Evolutionary conservation across 2,329 filamentous ascomycete genomes (phyloP).

Genomic region (Paecilomyces dactylethromorphus): DNA sequence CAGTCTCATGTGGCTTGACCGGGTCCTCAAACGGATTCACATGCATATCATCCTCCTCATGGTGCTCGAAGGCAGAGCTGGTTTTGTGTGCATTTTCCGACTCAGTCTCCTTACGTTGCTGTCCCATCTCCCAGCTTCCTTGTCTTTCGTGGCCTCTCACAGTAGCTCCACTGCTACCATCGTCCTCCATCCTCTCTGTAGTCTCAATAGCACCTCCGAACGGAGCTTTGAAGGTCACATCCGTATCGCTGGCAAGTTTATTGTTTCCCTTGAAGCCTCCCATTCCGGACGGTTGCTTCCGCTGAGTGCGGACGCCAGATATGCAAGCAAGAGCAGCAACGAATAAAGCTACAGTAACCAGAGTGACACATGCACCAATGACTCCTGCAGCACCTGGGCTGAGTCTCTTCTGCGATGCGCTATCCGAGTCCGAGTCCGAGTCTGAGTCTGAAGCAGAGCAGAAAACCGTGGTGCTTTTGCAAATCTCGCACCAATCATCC

Average conservation of each 20-base stretch:
- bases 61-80: constrained; percentile 39
- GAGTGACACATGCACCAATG: constrained; percentile 49
- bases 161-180: constrained; percentile 7
- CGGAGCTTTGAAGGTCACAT: constrained; percentile 38
- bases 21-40: constrained; percentile 34
- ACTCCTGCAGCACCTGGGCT: constrained; percentile 46
- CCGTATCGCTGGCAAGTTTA: constrained; percentile 50
- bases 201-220: constrained; percentile 34
- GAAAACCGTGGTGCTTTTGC: constrained; percentile 43
- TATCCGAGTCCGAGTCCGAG: neutral
- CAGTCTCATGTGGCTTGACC: constrained; percentile 42
- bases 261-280: constrained; percentile 52
- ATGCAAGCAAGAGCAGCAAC: constrained; percentile 35
- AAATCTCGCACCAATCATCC: constrained; percentile 48
- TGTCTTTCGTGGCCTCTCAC: constrained; percentile 45
- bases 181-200: constrained; percentile 19
- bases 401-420: constrained; percentile 18
- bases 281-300: constrained; percentile 31
- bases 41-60: constrained; percentile 29
- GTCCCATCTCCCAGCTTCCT: constrained; percentile 52
- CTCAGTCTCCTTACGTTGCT: constrained; percentile 20
- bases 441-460: constrained; percentile 38
- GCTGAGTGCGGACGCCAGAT: constrained; percentile 41
- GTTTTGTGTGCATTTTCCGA: constrained; percentile 9
- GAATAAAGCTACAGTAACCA: constrained; percentile 40